Percentiles rank a stretch among this genome's conserved stretches.
Evolutionary conservation across 169 alveolate species (phyloP).

Genomic region (Cryptosporidium parvum): DNA sequence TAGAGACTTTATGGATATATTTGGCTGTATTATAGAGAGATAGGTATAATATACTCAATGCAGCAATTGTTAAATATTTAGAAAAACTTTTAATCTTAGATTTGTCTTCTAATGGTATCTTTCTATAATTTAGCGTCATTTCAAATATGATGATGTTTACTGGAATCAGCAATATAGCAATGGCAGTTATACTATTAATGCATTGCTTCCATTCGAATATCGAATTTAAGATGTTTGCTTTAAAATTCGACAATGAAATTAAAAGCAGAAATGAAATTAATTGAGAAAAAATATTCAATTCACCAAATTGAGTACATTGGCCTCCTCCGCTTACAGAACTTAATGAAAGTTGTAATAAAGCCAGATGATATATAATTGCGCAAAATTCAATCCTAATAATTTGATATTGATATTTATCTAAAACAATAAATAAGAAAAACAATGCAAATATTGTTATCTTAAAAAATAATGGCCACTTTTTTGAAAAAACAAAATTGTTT

Average conservation of each 20-base stretch:
- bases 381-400: neutral
- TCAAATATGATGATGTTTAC: conserved; percentile 6
- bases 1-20: neutral
- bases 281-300: conserved; percentile 60
- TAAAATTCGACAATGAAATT: conserved; percentile 28
- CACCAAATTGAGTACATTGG: conserved; percentile 43
- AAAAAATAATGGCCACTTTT: neutral
- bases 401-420: neutral
- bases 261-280: conserved; percentile 18
- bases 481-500: neutral
- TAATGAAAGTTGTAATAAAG: conserved; percentile 17
- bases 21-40: neutral
- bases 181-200: conserved; percentile 11
- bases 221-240: neutral
- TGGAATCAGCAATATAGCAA: conserved; percentile 17
- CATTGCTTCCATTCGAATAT: conserved; percentile 32
- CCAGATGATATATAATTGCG: conserved; percentile 23
- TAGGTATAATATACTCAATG: neutral
- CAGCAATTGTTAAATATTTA: neutral
- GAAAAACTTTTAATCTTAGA: neutral
- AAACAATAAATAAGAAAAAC: neutral
- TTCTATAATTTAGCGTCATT: neutral
- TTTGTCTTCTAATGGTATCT: neutral
- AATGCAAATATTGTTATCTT: neutral
- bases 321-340: neutral